Conservation (phyloP, 495 filamentous ascomycete genomes). For the Hyphodiscus hymeniophilus region DNA sequence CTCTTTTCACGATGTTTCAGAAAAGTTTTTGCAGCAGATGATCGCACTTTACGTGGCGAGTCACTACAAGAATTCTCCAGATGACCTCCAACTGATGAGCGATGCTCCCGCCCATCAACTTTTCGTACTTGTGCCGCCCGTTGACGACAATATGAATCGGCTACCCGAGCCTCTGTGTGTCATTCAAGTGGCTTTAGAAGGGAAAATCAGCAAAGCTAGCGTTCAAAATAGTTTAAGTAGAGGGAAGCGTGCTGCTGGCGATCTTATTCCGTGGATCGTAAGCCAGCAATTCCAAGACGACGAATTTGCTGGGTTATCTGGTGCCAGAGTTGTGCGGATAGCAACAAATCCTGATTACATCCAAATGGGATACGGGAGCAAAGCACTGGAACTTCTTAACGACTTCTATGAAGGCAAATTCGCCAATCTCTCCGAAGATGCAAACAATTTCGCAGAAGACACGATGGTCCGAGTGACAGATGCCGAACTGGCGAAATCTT, state of each 20-base stretch:
- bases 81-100: slow-evolving; percentile 95
- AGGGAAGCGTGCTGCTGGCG: slow-evolving; percentile 84
- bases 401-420: slow-evolving; percentile 97
- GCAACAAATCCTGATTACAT: slow-evolving; percentile 93
- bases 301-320: slow-evolving; percentile 88
- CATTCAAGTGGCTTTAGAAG: slow-evolving; percentile 91
- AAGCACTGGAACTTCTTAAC: slow-evolving; percentile 72
- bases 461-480: slow-evolving; percentile 77
- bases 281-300: slow-evolving; percentile 98
- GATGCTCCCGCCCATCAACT: slow-evolving; percentile 97
- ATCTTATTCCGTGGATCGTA: slow-evolving; percentile 96
- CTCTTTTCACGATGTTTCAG: slow-evolving; percentile 94
- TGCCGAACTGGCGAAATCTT: slow-evolving; percentile 68
- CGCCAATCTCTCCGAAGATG: slow-evolving; percentile 63
- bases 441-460: slow-evolving; percentile 38
- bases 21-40: slow-evolving; percentile 96
- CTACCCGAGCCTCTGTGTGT: slow-evolving; percentile 92
- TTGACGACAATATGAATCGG: slow-evolving; percentile 64
- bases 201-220: slow-evolving; percentile 85
- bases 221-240: slow-evolving; percentile 83
- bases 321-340: slow-evolving; percentile 87
- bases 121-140: slow-evolving; percentile 86
- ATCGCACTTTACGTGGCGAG: slow-evolving; percentile 96
- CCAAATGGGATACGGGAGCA: slow-evolving; percentile 87
- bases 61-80: slow-evolving; percentile 97